Evolutionary conservation across 163 green algal genomes (phyloP).

Genomic region (Chloromonas sp.): DNA sequence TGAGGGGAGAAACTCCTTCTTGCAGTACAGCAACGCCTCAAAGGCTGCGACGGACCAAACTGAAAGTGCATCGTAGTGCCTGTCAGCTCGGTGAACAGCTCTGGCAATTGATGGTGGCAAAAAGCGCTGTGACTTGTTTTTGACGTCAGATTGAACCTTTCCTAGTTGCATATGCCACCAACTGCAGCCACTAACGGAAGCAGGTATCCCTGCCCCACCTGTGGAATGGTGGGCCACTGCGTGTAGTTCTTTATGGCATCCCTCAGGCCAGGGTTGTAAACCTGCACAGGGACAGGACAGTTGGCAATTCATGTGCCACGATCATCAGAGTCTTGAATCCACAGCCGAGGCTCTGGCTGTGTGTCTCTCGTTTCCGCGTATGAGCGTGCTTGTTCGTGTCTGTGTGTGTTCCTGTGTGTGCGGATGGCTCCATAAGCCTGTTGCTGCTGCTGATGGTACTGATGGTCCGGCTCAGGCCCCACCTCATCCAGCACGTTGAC

Average conservation of each 20-base stretch:
- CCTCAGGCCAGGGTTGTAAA: conserved; percentile 78
- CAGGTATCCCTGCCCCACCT: conserved; percentile 32
- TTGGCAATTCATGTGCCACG: too few species aligned
- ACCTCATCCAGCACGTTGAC: conserved; percentile 41
- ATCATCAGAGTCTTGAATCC: not conserved
- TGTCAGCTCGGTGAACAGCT: not conserved
- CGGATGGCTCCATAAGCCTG: not conserved
- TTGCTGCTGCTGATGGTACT: too few species aligned
- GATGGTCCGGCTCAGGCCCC: not conserved
- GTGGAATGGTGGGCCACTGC: conserved; percentile 91
- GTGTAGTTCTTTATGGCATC: conserved; percentile 87
- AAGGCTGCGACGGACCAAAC: not conserved
- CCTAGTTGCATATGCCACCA: too few species aligned
- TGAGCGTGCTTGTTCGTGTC: not conserved
- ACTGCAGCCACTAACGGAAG: not conserved
- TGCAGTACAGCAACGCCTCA: not conserved
- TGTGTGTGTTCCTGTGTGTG: not conserved
- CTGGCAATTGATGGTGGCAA: too few species aligned
- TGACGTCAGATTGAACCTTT: too few species aligned
- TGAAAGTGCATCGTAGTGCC: not conserved
- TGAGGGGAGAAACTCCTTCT: too few species aligned
- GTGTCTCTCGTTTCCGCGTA: not conserved
- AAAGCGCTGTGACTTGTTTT: too few species aligned
- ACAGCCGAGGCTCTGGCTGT: not conserved
- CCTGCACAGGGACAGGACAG: conserved; percentile 46